Evolutionary conservation across 106 monocot genomes (phyloP).

Genomic region (Apostasia ramifera): DNA sequence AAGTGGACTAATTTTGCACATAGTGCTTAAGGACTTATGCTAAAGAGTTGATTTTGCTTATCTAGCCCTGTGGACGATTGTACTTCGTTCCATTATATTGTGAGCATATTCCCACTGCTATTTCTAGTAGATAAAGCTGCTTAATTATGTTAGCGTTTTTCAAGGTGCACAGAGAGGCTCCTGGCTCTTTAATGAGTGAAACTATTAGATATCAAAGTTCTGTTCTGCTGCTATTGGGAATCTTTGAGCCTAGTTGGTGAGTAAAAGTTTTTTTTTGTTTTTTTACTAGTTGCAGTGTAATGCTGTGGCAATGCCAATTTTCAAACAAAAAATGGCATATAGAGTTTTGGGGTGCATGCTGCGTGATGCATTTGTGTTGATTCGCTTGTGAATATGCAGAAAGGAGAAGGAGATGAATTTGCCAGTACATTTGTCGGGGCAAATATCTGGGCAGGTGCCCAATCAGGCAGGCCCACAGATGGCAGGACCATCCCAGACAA

Average conservation of each 20-base stretch:
- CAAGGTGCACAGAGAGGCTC: neutral
- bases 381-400: constrained; percentile 1
- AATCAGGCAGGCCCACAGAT: neutral
- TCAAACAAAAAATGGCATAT: too few species aligned
- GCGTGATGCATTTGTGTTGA: neutral
- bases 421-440: neutral
- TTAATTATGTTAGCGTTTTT: neutral
- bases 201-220: neutral
- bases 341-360: neutral
- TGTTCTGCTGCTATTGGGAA: neutral
- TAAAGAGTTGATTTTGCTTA: neutral
- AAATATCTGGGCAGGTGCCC: neutral
- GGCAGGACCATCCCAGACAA: too few species aligned
- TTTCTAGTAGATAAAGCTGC: neutral
- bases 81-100: neutral
- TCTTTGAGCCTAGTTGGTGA: neutral
- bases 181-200: neutral
- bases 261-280: neutral
- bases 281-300: too few species aligned
- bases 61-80: too few species aligned
- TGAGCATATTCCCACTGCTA: neutral
- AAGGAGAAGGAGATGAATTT: constrained; percentile 1
- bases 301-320: too few species aligned
- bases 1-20: neutral
- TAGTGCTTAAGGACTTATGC: neutral